These are phyloP conservation scores for Neonectria coccinea DNA, from an alignment of 2,329 filamentous ascomycete genomes.

Conservation along the genomic window DNA sequence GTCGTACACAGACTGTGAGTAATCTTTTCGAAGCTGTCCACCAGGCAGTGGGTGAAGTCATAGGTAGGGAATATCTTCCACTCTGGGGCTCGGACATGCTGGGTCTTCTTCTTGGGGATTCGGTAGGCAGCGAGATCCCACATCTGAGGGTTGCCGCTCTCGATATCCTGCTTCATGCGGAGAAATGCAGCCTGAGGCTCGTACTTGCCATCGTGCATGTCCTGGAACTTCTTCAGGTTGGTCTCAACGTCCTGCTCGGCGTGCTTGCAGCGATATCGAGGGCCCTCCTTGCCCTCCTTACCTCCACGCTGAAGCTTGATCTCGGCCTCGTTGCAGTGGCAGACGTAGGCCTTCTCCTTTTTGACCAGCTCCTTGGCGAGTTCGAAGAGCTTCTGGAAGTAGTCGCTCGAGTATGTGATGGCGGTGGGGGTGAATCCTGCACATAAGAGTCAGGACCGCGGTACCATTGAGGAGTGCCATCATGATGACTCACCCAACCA, in stretches of 20 bases:
- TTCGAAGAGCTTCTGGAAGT: conserved; percentile 89
- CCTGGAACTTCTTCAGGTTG: conserved; percentile 85
- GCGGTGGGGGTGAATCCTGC: conserved; percentile 76
- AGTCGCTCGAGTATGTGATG: conserved; percentile 90
- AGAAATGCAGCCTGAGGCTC: conserved; percentile 85
- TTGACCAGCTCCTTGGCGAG: conserved; percentile 86
- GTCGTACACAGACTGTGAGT: conserved; percentile 94
- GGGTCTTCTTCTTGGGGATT: conserved; percentile 75
- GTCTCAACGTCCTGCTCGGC: conserved; percentile 79
- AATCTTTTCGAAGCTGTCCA: conserved; percentile 92
- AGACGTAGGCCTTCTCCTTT: conserved; percentile 82
- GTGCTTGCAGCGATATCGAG: conserved; percentile 84
- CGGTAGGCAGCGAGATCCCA: conserved; percentile 96
- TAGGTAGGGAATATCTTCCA: conserved; percentile 98
- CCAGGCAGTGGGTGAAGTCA: conserved; percentile 90
- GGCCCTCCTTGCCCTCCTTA: conserved; percentile 70
- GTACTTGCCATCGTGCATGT: conserved; percentile 93
- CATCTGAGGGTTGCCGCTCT: conserved; percentile 90
- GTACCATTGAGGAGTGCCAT: neutral
- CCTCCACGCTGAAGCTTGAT: conserved; percentile 90
- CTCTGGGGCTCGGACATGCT: conserved; percentile 84
- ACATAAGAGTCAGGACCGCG: conserved; percentile 16
- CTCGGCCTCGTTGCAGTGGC: conserved; percentile 85
- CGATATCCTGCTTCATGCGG: conserved; percentile 92
- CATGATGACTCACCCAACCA: conserved; percentile 67